Conservation (phyloP, 148 eudicot species). For the Fagopyrum esculentum region DNA sequence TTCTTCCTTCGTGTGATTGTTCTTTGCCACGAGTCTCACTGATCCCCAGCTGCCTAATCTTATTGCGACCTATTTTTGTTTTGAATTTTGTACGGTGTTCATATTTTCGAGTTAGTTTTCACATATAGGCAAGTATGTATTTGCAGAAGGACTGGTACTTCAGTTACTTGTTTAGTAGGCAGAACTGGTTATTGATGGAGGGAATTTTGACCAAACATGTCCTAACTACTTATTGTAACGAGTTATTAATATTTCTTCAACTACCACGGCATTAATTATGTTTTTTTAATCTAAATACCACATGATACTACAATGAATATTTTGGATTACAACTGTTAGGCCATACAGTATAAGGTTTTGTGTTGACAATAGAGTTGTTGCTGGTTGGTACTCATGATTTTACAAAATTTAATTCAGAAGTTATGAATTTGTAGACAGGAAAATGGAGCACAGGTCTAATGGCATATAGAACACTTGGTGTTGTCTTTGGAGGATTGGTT, state of each 20-base stretch:
- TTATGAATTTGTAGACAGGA: conserved; percentile 8
- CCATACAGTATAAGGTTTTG: neutral
- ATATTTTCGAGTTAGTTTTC: no score
- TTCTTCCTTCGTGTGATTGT: neutral
- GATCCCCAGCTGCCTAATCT: neutral
- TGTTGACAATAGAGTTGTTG: neutral
- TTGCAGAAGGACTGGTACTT: neutral
- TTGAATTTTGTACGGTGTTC: no score
- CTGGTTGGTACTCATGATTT: neutral
- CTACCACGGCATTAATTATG: neutral
- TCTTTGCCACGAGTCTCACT: neutral
- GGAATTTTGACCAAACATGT: neutral
- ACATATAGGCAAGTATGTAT: no score
- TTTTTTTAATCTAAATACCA: neutral
- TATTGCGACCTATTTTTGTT: neutral
- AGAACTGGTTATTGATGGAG: neutral
- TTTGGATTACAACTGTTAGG: neutral
- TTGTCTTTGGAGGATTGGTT: conserved; percentile 16
- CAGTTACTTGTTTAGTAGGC: neutral
- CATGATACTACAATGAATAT: neutral
- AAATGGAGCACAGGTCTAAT: conserved; percentile 28
- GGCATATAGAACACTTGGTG: conserved; percentile 16
- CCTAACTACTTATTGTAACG: neutral
- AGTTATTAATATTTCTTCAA: neutral
- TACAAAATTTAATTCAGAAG: neutral